phyloP scores from a whole-genome alignment of 345 rosid genomes.

The Garcia nutans region DNA sequence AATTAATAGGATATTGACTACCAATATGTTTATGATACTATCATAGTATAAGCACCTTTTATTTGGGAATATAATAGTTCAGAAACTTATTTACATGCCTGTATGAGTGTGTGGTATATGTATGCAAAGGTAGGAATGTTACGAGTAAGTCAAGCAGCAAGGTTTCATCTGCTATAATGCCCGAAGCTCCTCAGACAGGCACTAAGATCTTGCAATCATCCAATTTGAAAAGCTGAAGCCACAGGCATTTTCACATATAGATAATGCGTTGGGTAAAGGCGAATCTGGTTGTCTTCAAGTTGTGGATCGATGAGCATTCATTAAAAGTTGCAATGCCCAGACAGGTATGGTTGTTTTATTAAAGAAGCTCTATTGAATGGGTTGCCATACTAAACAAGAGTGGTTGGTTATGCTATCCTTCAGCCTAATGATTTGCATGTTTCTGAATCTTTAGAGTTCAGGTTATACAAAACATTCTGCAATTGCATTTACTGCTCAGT shows the following conservation, averaged over 20 bases:
- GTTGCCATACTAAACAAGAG: slow-evolving; percentile 31
- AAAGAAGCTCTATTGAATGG: slow-evolving; percentile 20
- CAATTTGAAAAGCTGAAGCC: slow-evolving; percentile 27
- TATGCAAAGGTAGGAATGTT: slow-evolving; percentile 41
- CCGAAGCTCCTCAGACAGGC: slow-evolving; percentile 18
- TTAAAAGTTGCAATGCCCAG: slow-evolving; percentile 18
- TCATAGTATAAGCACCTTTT: no score
- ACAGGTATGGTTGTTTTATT: slow-evolving; percentile 25
- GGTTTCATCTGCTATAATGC: slow-evolving; percentile 19
- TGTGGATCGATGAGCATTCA: slow-evolving; percentile 29
- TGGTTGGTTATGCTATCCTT: slow-evolving; percentile 21
- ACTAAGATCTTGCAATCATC: slow-evolving; percentile 23
- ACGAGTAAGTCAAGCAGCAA: slow-evolving; percentile 18
- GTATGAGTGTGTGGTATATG: background rate
- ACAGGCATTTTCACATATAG: slow-evolving; percentile 24
- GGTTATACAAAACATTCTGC: no score
- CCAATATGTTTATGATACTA: no score
- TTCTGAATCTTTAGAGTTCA: background rate
- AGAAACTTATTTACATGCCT: no score
- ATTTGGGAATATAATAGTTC: no score
- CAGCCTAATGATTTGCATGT: background rate
- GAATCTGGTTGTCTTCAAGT: slow-evolving; percentile 34
- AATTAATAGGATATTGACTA: no score
- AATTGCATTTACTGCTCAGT: no score
- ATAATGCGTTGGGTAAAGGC: slow-evolving; percentile 25